Conservation (phyloP, 73 alveolate species). For the Chromera velia region DNA sequence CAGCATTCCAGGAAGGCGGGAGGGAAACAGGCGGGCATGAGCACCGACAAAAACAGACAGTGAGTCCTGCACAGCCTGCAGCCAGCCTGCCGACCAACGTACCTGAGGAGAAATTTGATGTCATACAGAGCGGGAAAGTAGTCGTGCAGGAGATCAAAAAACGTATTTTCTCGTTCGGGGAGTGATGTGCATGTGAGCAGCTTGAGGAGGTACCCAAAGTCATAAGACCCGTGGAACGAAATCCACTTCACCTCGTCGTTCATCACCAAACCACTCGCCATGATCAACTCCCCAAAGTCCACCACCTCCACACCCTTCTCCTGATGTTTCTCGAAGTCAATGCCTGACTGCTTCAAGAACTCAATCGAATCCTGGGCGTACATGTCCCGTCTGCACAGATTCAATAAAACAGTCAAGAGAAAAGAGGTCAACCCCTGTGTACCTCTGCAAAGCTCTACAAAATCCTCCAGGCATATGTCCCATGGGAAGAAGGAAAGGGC, state of each 20-base stretch:
- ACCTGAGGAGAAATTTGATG: not conserved
- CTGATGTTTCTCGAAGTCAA: constrained; percentile 67
- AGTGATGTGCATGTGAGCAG: constrained; percentile 53
- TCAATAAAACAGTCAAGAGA: not conserved
- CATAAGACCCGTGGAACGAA: constrained; percentile 76
- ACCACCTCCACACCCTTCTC: constrained; percentile 60
- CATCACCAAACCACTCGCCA: constrained; percentile 32
- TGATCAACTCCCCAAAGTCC: constrained; percentile 61
- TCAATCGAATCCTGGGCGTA: constrained; percentile 55
- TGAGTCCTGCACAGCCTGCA: too few relatives aligned
- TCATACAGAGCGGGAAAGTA: not conserved
- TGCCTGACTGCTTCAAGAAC: constrained; percentile 60
- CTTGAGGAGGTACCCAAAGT: constrained; percentile 72
- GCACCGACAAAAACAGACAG: too few relatives aligned
- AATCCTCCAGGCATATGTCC: too few relatives aligned
- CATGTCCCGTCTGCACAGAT: constrained; percentile 26
- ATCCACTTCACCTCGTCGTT: constrained; percentile 51
- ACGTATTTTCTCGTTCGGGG: constrained; percentile 34
- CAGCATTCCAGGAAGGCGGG: too few relatives aligned
- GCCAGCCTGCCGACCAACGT: too few relatives aligned
- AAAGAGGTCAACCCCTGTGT: too few relatives aligned
- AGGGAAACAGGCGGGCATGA: too few relatives aligned
- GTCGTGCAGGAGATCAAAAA: not conserved
- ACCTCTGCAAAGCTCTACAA: too few relatives aligned
- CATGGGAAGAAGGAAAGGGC: too few relatives aligned